Evolutionary conservation across 73 alveolate genomes (phyloP).

Genomic region (Blepharisma stoltei): DNA sequence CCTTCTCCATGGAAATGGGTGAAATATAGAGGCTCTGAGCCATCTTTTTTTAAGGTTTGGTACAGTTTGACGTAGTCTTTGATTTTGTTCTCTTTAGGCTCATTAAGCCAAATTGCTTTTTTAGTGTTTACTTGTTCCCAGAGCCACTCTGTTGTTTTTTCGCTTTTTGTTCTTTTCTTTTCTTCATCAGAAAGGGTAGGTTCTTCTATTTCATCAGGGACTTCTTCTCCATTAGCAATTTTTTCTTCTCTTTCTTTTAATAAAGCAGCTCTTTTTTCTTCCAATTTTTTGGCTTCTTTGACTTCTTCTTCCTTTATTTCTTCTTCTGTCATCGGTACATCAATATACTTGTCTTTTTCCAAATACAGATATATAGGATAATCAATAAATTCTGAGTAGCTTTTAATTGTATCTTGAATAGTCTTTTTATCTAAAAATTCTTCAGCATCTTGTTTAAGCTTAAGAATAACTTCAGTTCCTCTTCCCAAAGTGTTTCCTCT

Average conservation of each 20-base stretch:
- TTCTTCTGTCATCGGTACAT: slow-evolving; percentile 36
- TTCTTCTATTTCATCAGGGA: slow-evolving; percentile 58
- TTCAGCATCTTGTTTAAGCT: slow-evolving; percentile 88
- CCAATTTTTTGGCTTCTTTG: slow-evolving; percentile 64
- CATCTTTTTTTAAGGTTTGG: slow-evolving; percentile 93
- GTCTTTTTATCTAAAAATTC: slow-evolving; percentile 90
- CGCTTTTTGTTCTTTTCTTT: slow-evolving; percentile 72
- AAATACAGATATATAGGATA: slow-evolving; percentile 85
- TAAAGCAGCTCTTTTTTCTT: slow-evolving; percentile 45
- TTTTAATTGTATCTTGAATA: slow-evolving; percentile 81
- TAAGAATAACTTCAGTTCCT: slow-evolving; percentile 92
- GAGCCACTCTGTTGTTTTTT: slow-evolving; percentile 90
- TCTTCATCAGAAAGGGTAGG: slow-evolving; percentile 66
- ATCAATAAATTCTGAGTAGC: slow-evolving; percentile 91
- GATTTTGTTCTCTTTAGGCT: slow-evolving; percentile 89
- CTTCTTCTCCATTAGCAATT: slow-evolving; percentile 47
- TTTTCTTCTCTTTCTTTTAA: slow-evolving; percentile 23
- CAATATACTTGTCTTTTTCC: slow-evolving; percentile 85
- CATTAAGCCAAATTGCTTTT: slow-evolving; percentile 98
- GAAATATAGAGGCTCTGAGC: slow-evolving; percentile 95
- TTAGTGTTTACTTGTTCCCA: slow-evolving; percentile 96
- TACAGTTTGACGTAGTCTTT: slow-evolving; percentile 95
- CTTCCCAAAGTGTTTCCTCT: slow-evolving; percentile 92
- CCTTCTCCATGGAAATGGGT: slow-evolving; percentile 98
- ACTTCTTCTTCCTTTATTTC: slow-evolving; percentile 72